Evolutionary conservation across 1,139 yeast genomes (phyloP), one percentile per base, ranked within the genome.

Genomic region (Protomyces inouyei): DNA sequence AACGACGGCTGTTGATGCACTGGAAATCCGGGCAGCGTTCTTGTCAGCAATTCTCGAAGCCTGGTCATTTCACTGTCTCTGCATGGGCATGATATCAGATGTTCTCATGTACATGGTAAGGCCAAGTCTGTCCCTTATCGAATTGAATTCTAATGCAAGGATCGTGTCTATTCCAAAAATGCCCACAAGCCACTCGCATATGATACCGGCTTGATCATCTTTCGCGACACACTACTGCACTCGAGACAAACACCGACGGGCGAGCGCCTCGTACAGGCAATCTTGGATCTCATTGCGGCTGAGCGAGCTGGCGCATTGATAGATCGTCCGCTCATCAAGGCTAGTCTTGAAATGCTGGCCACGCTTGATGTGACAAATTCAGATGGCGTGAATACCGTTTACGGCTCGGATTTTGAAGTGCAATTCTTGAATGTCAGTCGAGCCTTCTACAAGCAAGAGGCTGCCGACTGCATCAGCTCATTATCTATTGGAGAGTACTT

Each of bases 41-140:
- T 54, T 64, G 40, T 61, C 37, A 21, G 54, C 38, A 28, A 36
- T 45, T 18, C 21, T 38, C 23, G 64, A 56, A 23, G 52, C 65
- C 61, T 93, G 98, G 98, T 80, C 82, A 55, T 89, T 86, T 60
- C 95, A 88, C 73, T 76, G 86, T 52, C 80, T 85, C 57, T 82
- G 89, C 59, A 87, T 91, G 86, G 81, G 88, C 69, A 85, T 88
- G 79, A 83, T 92, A 52, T 83, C 95, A 69, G 97, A 93, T 73
- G 88, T 93, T 3, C 76, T 91, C 74, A 86, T 91, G 88, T 93
- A 93, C 72, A 76, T 93, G 71, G 48, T 43, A 18, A 16, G 23
- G 9, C 43, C 9, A 5, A 16, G 48, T 43, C 10, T 18, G 48
- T 37, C 48, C 48, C 8, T 28, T 6, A 5, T 28, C 32, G 8